A percentile compares a stretch with the other conserved stretches of the same genome.
Conservation (phyloP, 2,329 filamentous ascomycete genomes). For the Cercospora berteroae region DNA sequence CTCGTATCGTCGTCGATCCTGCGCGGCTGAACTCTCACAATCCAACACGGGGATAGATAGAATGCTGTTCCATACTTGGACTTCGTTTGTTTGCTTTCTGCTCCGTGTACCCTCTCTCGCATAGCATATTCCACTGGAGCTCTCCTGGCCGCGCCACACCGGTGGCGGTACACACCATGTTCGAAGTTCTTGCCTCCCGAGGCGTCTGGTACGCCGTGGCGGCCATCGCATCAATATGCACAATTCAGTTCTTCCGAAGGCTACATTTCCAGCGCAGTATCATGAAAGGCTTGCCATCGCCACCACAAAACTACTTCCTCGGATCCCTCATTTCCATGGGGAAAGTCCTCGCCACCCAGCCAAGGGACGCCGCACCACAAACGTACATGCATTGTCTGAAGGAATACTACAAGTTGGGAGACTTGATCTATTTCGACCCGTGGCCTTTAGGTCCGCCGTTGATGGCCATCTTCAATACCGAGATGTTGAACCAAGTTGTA, state of each 20-base stretch:
- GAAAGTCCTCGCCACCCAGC: conserved; percentile 37
- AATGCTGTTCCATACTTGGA: not conserved
- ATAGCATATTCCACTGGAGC: not conserved
- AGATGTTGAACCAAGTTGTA: conserved; percentile 42
- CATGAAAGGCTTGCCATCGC: conserved; percentile 37
- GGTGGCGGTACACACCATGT: conserved; percentile 6
- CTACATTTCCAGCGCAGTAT: conserved; percentile 31
- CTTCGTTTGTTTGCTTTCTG: not conserved
- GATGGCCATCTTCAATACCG: conserved; percentile 41
- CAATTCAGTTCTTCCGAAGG: conserved; percentile 30
- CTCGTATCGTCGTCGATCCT: not conserved
- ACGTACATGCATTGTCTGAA: conserved; percentile 37
- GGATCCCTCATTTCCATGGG: conserved; percentile 44
- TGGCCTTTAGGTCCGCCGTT: conserved; percentile 43
- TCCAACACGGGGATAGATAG: not conserved
- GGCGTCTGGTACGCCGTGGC: conserved; percentile 29
- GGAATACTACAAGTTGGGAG: conserved; percentile 39
- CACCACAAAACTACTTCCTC: conserved; percentile 44
- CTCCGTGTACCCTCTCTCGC: not conserved
- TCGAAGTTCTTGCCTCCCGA: conserved; percentile 20
- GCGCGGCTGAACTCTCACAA: not conserved
- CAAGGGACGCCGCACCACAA: conserved; percentile 40
- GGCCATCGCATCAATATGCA: conserved; percentile 24
- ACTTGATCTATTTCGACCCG: conserved; percentile 47
- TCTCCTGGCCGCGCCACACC: not conserved